Base-by-base conservation (phyloP, 352 stramenopile species). In the Phytophthora parvispora region DNA sequence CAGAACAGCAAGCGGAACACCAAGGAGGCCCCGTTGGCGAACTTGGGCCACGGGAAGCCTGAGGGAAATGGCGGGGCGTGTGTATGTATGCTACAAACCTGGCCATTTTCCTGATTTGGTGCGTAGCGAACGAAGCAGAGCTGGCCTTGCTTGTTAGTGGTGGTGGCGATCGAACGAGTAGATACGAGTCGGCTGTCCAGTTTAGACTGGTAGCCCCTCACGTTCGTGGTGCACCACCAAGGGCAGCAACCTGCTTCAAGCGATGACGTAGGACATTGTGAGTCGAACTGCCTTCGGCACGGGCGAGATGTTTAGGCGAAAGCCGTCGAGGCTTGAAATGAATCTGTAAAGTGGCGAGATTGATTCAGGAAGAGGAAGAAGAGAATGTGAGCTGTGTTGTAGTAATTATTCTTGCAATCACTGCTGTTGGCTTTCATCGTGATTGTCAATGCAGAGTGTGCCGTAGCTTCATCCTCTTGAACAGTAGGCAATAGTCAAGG, bases 301-400 rank as follows among this genome's bases (percentile, higher is more conserved):
- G 48, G 55, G 63, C 50, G 47, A 67, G 69, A 67, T 73, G 50
- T 60, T 62, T 70, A 62, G 56, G 71, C 29, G 27, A 45, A 52
- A 72, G 60, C 49, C 53, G 25, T 47, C 27, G 42, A 64, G 70
- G 56, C 71, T 73, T 64, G 64, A 75, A 78, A 75, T 68, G 58
- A 74, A 74, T 74, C 56, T 80, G 73, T 77, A 80, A 77, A 80
- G 64, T 77, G 73, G 60, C 64, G 69, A 75, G 55, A 77, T 77
- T 74, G 67, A 71, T 74, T 73, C 62, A 65, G 64, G 57, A 60
- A 62, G 55, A 60, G 58, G 52, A 32, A 64, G 45, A 13, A 60
- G 57, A 52, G 49, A 22, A 72, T 70, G 69, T 73, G 47, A 67
- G 69, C 64, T 82, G 74, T 77, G 74, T 75, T 72, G 72, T 75